phyloP scores from a whole-genome alignment of 108 stramenopile species.

The Pseudonitzschia delicatissima region DNA sequence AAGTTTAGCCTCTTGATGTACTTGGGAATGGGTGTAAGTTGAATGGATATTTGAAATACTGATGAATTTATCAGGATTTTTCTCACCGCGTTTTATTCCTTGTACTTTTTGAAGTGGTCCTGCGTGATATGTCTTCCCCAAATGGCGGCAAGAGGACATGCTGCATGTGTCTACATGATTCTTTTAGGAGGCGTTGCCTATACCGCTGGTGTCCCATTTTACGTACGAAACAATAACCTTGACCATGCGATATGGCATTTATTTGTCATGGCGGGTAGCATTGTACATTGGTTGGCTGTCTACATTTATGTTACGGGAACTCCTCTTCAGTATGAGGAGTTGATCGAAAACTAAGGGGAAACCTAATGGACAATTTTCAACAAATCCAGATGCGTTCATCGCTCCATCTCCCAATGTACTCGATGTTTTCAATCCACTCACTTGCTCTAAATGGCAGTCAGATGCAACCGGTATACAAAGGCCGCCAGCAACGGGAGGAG shows the following conservation, averaged over 20 bases:
- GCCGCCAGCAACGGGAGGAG: no score
- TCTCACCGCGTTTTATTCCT: no score
- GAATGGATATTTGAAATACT: no score
- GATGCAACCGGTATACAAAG: no score
- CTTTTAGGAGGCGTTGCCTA: slow-evolving; percentile 80
- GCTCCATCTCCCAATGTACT: no score
- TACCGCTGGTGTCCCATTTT: slow-evolving; percentile 84
- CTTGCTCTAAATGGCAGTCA: no score
- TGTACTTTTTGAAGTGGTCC: no score
- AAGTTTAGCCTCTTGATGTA: slow-evolving; percentile 75
- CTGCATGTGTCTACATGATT: slow-evolving; percentile 37
- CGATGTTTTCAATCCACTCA: no score
- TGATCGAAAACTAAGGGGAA: neutral
- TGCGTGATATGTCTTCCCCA: slow-evolving; percentile 61
- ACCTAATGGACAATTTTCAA: no score
- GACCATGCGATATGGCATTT: slow-evolving; percentile 87
- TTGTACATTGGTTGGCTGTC: slow-evolving; percentile 73
- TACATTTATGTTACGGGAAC: slow-evolving; percentile 56
- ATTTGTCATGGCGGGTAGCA: slow-evolving; percentile 74
- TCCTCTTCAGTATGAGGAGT: no score
- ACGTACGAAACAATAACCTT: slow-evolving; percentile 77
- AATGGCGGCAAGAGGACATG: slow-evolving; percentile 24
- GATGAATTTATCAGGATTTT: no score
- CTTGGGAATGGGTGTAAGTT: slow-evolving; percentile 84
- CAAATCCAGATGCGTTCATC: no score